Evolutionary conservation across 305 asterid species (phyloP).

Genomic region (Coffea humblotiana): DNA sequence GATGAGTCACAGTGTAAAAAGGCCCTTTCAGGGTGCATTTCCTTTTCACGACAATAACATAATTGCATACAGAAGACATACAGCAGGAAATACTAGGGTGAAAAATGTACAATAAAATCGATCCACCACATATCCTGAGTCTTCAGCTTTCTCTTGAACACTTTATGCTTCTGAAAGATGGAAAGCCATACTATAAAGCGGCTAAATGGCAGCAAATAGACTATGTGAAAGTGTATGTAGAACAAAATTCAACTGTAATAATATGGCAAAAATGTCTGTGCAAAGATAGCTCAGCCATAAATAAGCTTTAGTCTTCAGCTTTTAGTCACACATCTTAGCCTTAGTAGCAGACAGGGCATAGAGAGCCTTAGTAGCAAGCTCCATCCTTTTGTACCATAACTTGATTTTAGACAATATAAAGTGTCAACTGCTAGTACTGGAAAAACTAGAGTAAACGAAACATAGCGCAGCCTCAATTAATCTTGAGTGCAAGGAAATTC

Average conservation of each 20-base stretch:
- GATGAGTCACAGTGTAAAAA: not conserved
- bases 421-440: not conserved
- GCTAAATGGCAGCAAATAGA: too few relatives aligned
- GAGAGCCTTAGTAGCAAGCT: not conserved
- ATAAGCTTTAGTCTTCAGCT: not conserved
- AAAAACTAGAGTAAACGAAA: not conserved
- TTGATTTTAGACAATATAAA: not conserved
- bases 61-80: too few relatives aligned
- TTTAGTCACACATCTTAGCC: not conserved
- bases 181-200: not conserved
- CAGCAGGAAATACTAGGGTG: too few relatives aligned
- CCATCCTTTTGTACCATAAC: not conserved
- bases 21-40: too few relatives aligned
- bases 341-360: not conserved
- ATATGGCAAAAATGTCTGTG: not conserved
- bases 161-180: not conserved
- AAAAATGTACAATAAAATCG: too few relatives aligned
- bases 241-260: not conserved
- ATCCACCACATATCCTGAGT: not conserved
- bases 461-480: not conserved
- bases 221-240: too few relatives aligned
- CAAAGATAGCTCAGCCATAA: not conserved
- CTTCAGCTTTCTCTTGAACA: not conserved
- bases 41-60: too few relatives aligned
- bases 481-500: not conserved